Evolutionary conservation across 1,284 basidiomycete genomes (phyloP), one percentile per base, ranked within the genome.

Genomic region (Athelia psychrophila): DNA sequence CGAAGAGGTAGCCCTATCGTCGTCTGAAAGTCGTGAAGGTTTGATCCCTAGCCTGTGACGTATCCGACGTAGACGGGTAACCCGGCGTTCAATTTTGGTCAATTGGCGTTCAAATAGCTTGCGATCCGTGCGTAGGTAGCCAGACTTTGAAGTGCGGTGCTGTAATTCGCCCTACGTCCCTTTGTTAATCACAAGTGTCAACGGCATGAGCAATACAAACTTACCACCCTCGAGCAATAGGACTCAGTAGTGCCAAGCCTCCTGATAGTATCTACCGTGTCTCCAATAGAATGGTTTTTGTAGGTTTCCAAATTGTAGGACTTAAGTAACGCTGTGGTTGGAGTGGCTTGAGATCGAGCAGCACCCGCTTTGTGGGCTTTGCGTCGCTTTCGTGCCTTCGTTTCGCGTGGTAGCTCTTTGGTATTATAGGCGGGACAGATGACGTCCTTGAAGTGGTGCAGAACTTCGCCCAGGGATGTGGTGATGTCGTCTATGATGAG

Each of bases 281-380:
- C 69, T 0, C 64, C 68, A 4, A 73, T 54, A 0, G 65, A 59
- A 58, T 74, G 73, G 44, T 60, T 62, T 52, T 73, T 74, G 56
- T 66, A 65, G 1, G 63, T 62, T 16, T 56, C 58, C 9, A 67
- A 54, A 44, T 70, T 71, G 24, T 70, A 57, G 6, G 15, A 10
- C 44, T 54, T 51, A n/a, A 27, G 5, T 8, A 46, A 20, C 6
- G 16, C 6, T 8, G 19, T n/a, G 19, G 44, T n/a, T 23, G 16
- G 5, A 27, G 44, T 23, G 9, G 9, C 24, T 8, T 24, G 44
- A 16, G 22, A 16, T 5, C 24, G 5, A 10, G 19, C 12, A 9
- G 16, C 16, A 46, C 8, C 24, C 24, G 23, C 20, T 6, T 10
- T 46, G 22, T 22, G 16, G 9, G 25, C 44, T 19, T 50, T 35